These are phyloP conservation scores for Plantago ovata DNA, from an alignment of 257 asterid genomes.

Conservation along the genomic window DNA sequence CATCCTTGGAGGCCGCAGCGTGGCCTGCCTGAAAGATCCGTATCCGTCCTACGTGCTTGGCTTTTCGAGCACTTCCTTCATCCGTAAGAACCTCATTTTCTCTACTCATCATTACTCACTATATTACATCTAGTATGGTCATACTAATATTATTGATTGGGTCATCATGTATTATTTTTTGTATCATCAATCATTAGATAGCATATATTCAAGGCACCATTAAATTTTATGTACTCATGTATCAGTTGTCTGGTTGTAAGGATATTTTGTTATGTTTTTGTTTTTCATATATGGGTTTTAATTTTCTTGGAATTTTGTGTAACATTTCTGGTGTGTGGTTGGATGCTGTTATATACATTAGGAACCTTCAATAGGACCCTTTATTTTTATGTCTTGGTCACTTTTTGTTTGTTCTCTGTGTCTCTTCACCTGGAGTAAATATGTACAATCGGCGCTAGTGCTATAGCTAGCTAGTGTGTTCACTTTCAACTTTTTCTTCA, in stretches of 20 bases:
- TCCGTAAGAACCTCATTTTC: constrained; percentile 60
- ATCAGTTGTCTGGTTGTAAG: constrained; percentile 4
- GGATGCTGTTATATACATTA: neutral
- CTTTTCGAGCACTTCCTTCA: constrained; percentile 96
- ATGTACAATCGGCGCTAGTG: constrained; percentile 6
- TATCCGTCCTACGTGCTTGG: constrained; percentile 90
- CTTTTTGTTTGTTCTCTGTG: constrained; percentile 1
- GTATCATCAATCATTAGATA: neutral
- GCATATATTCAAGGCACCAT: constrained; percentile 7
- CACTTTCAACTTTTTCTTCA: constrained; percentile 7
- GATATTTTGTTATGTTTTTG: constrained; percentile 1
- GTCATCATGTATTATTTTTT: neutral
- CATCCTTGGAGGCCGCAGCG: constrained; percentile 98
- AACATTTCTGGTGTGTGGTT: constrained; percentile 2
- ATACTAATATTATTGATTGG: neutral
- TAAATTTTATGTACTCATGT: neutral
- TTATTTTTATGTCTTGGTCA: neutral
- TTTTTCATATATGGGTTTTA: neutral
- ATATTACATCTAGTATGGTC: neutral
- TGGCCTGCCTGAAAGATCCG: constrained; percentile 92
- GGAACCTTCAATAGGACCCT: constrained; percentile 3
- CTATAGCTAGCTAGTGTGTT: no score
- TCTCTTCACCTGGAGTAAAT: constrained; percentile 8
- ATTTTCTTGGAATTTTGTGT: constrained; percentile 8
- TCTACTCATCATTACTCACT: neutral